These are phyloP conservation scores for Xylaria sp. DNA, from an alignment of 2,329 filamentous ascomycete genomes.

Conservation along the genomic window DNA sequence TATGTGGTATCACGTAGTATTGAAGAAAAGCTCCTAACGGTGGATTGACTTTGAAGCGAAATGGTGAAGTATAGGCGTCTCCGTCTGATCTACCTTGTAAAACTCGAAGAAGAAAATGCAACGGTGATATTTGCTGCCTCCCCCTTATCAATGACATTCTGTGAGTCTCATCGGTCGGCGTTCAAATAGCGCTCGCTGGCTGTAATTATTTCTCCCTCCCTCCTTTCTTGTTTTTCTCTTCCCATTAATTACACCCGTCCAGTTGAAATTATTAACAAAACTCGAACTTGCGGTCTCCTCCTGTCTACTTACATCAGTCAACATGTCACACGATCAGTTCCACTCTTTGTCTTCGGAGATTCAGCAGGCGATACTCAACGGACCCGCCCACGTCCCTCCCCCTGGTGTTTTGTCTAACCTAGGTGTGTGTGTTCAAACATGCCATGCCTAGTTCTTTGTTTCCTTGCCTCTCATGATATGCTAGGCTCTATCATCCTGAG, in stretches of 20 bases:
- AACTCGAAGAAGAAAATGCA: background rate
- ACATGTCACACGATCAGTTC: background rate
- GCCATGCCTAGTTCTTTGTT: background rate
- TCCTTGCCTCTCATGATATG: background rate
- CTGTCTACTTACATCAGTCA: background rate
- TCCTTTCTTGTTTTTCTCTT: background rate
- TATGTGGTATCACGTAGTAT: background rate
- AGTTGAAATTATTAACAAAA: background rate
- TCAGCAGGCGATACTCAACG: background rate
- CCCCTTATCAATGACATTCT: background rate
- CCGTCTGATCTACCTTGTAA: too few species aligned
- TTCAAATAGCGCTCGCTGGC: background rate
- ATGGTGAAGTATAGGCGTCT: too few species aligned
- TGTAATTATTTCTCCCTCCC: background rate
- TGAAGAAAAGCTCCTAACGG: too few species aligned
- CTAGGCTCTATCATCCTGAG: background rate
- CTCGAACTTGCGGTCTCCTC: background rate
- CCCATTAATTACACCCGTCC: background rate
- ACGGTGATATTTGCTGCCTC: background rate
- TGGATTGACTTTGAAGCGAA: background rate
- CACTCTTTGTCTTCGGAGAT: background rate
- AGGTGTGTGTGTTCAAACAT: background rate
- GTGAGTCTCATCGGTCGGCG: background rate
- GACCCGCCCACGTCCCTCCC: background rate
- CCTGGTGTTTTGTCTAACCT: background rate